A percentile compares a stretch with the other conserved stretches of the same genome.
Conservation (phyloP, 2,329 filamentous ascomycete species). For the Cercospora beticola region DNA sequence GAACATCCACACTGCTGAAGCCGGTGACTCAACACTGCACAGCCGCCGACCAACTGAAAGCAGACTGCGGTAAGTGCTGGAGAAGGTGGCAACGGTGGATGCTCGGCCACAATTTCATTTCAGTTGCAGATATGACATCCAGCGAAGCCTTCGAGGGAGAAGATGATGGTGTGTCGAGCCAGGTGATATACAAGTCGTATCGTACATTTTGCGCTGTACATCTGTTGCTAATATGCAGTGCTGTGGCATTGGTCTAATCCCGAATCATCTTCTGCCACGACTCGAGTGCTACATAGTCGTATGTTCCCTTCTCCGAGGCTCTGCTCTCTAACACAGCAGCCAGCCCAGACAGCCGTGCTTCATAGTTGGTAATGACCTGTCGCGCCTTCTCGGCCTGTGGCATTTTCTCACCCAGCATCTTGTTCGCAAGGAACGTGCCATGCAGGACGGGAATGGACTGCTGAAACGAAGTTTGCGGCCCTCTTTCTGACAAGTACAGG, state of each 20-base stretch:
- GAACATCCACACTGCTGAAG: neutral
- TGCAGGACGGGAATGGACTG: slow-evolving; percentile 44
- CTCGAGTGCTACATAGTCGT: slow-evolving; percentile 31
- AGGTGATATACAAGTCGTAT: neutral
- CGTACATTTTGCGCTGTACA: neutral
- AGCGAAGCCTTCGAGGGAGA: neutral
- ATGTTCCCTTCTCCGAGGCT: slow-evolving; percentile 26
- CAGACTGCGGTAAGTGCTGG: neutral
- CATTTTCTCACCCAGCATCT: slow-evolving; percentile 43
- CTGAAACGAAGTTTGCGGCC: slow-evolving; percentile 32
- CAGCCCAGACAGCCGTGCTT: slow-evolving; percentile 27
- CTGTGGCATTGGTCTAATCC: slow-evolving; percentile 4
- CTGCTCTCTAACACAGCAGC: slow-evolving; percentile 28
- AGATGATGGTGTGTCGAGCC: neutral
- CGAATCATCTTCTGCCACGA: slow-evolving; percentile 31
- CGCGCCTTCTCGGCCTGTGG: slow-evolving; percentile 26
- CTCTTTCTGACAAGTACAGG: neutral
- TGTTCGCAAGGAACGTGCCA: slow-evolving; percentile 45
- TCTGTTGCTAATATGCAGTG: neutral
- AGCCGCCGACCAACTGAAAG: neutral
- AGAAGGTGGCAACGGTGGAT: neutral
- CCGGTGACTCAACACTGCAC: neutral
- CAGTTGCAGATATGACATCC: neutral
- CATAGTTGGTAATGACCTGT: slow-evolving; percentile 31
- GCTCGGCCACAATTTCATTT: neutral